Conservation (phyloP, 164 flowering plant genomes). For the Houttuynia cordata region DNA sequence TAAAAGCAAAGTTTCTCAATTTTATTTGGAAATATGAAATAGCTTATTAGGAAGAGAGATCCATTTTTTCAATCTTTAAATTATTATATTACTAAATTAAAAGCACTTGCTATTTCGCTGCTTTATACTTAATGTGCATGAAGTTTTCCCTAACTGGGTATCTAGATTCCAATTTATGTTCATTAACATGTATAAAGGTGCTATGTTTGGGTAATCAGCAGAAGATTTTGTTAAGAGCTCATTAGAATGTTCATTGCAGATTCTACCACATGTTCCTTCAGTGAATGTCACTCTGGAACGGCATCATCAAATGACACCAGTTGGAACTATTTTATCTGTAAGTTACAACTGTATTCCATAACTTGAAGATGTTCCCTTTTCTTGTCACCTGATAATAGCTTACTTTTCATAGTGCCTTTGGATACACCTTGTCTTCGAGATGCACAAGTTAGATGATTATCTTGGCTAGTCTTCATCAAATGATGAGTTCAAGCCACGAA, state of each 20-base stretch:
- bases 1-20: too few species aligned
- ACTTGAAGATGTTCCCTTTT: background rate
- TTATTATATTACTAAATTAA: background rate
- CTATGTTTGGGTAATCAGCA: background rate
- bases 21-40: too few species aligned
- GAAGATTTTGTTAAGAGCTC: background rate
- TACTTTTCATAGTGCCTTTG: too few species aligned
- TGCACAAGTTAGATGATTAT: background rate
- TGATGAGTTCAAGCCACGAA: background rate
- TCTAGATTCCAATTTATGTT: background rate
- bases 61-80: background rate
- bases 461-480: background rate
- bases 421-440: too few species aligned
- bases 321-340: conserved; percentile 77
- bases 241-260: conserved; percentile 28
- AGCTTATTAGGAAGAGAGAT: too few species aligned
- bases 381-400: too few species aligned
- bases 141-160: background rate
- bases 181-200: background rate
- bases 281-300: conserved; percentile 50
- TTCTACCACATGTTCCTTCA: conserved; percentile 68
- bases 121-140: background rate
- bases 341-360: conserved; percentile 9
- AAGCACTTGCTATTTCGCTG: background rate
- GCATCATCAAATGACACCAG: conserved; percentile 56